Percentiles rank a stretch among this genome's conserved stretches.
Conservation (phyloP, 1,284 basidiomycete genomes). For the Pseudozyma pruni region DNA sequence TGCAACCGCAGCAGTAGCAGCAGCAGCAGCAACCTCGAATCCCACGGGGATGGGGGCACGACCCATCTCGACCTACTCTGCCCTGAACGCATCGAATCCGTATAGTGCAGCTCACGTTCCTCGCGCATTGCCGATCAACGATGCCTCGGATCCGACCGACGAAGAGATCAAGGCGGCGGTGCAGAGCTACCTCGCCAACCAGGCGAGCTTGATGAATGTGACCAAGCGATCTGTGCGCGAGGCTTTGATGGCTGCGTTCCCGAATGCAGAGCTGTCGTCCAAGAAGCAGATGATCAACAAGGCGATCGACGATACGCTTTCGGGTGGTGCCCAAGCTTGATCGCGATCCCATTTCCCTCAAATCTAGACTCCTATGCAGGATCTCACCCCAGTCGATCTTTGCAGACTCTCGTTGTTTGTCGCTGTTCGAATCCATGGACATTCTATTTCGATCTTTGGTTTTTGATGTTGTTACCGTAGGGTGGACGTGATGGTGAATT, state of each 20-base stretch:
- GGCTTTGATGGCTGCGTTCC: constrained; percentile 62
- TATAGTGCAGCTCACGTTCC: constrained; percentile 36
- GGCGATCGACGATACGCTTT: constrained; percentile 64
- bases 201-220: constrained; percentile 64
- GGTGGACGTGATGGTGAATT: background rate
- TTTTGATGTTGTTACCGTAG: background rate
- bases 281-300: constrained; percentile 62
- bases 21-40: background rate
- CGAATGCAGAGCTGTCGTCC: constrained; percentile 57
- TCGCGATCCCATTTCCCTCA: too few relatives aligned
- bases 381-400: background rate
- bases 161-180: constrained; percentile 60
- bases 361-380: background rate
- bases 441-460: constrained; percentile 1
- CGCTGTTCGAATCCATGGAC: constrained; percentile 17
- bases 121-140: constrained; percentile 33
- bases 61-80: constrained; percentile 39
- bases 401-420: constrained; percentile 1
- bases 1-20: background rate
- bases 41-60: constrained; percentile 9
- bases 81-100: constrained; percentile 46
- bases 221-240: constrained; percentile 65
- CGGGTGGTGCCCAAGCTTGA: constrained; percentile 48
- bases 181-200: constrained; percentile 59
- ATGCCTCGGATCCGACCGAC: constrained; percentile 51